Percentiles rank a stretch among this genome's conserved stretches.
These are phyloP conservation scores for Thraustotheca clavata DNA, from an alignment of 352 stramenopile genomes.

Conservation along the genomic window DNA sequence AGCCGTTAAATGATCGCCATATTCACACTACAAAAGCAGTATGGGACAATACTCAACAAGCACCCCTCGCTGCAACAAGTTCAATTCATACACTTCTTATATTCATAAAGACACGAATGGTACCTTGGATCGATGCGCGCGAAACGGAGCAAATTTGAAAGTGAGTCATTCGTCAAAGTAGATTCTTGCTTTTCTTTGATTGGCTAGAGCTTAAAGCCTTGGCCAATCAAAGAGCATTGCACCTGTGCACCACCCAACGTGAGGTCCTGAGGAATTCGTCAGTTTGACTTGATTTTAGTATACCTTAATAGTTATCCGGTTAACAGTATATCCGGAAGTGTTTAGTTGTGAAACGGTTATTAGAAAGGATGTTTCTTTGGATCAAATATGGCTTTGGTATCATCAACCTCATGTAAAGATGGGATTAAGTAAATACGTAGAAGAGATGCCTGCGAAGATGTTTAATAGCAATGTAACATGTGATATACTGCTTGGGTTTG, in stretches of 20 bases:
- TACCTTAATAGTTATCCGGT: not conserved
- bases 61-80: slow-evolving; percentile 65
- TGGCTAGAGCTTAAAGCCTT: not conserved
- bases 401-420: not conserved
- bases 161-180: not conserved
- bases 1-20: slow-evolving; percentile 34
- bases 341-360: not conserved
- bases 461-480: slow-evolving; percentile 71
- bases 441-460: slow-evolving; percentile 50
- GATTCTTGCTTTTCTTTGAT: not conserved
- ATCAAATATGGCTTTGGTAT: slow-evolving; percentile 77
- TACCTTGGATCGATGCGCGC: slow-evolving; percentile 20
- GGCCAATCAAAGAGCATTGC: not conserved
- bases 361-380: slow-evolving; percentile 53
- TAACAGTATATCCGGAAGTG: not conserved
- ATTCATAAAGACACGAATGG: not conserved
- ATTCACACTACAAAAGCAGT: slow-evolving; percentile 19
- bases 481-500: slow-evolving; percentile 60
- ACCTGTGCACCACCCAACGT: not conserved
- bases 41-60: slow-evolving; percentile 39
- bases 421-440: slow-evolving; percentile 14
- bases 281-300: not conserved
- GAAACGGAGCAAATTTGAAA: slow-evolving; percentile 9
- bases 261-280: not conserved
- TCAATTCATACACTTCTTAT: not conserved